Evolutionary conservation across 768 basidiomycete species (phyloP), one percentile per base, ranked within the genome.

Genomic region (Xerocomus potaroensis): DNA sequence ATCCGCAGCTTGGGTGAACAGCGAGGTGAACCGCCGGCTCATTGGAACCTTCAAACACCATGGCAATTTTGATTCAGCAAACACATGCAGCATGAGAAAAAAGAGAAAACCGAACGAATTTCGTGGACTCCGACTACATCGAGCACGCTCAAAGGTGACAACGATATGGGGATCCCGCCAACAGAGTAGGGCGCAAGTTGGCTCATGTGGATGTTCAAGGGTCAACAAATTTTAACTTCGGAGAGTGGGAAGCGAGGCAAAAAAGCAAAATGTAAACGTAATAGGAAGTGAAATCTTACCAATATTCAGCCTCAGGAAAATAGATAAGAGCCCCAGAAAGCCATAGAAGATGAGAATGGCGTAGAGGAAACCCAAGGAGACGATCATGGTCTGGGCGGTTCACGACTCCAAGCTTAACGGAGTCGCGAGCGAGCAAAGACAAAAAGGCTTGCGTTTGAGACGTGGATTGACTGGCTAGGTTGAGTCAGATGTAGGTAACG

Each of bases 1-100:
- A 50, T 4, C 74, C 77, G 22, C 78, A 80, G 1, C 52, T 52
- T 7, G 77, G 77, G 16, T 59, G 57, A 3, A 80, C 67, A 15
- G 74, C 77, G 16, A 80, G 74, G 38, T 70, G 70, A 12, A 78
- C 58, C 5, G 40, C 37, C 0, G 47, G 36, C 16, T 49, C 50
- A 18, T 57, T 35, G 12, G 48, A 31, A 16, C 32, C 59, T 67
- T 53, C n/a, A n/a, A 49, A 45, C 40, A 29, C 18, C 23, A 15
- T 1, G 38, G 31, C 7, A 34, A 3, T 1, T n/a, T 23, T 6
- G 40, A 39, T 41, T 64, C 35, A 61, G 59, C 31, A 19, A 41
- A 32, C 14, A 46, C 7, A 19, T 4, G 1, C 10, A 41, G 29
- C 8, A 37, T 31, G 7, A 47, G 5, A 3, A 21, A n/a, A 19